Base-by-base conservation (phyloP, 2,329 filamentous ascomycete genomes). In the Eurotiales sp. region DNA sequence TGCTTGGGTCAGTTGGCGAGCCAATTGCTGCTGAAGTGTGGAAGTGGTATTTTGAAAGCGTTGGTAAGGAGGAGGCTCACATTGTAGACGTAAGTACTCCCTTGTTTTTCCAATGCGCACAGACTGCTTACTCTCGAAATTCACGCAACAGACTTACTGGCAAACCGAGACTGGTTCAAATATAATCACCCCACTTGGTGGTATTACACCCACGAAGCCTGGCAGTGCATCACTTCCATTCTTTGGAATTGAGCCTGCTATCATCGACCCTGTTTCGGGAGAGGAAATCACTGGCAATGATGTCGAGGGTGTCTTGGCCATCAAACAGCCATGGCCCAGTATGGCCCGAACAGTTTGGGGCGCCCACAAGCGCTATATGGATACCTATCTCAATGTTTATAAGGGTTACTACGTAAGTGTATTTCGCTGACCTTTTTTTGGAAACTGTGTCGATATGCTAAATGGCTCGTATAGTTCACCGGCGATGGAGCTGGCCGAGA, bases 261-360 rank as follows among this genome's bases (percentile, higher is more conserved):
- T 99, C 68, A 92, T 99, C 70, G 93, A 99, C 72, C 93, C 93
- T 10, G 88, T 97, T 43, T 92, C 90, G 7, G 93, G 93, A 55
- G 85, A 93, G 64, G 93, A 97, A 76, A 87, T 97, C 58, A 80
- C 87, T 63, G 93, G 93, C 54, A 97, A 97, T 70, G 90, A 97
- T 70, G 92, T 97, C 53, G 93, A 99, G 76, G 93, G 93, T 70
- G 92, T 97, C 25, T 77, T 99, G 54, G 90, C 89, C 46, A 95
- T 99, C 79, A 97, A 96, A 82, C 89, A 97, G 75, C 78, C 93
- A 51, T 99, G 93, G 93, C 93, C 93, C 21, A 96, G 90, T 72
- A 97, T 99, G 91, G 90, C 92, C 47, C 88, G 93, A 59, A 99
- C 93, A 22, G 92, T 99, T 57, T 99, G 90, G 85, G 92, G 92